These are phyloP conservation scores for Ceriops decandra DNA, from an alignment of 345 rosid species.

Conservation along the genomic window DNA sequence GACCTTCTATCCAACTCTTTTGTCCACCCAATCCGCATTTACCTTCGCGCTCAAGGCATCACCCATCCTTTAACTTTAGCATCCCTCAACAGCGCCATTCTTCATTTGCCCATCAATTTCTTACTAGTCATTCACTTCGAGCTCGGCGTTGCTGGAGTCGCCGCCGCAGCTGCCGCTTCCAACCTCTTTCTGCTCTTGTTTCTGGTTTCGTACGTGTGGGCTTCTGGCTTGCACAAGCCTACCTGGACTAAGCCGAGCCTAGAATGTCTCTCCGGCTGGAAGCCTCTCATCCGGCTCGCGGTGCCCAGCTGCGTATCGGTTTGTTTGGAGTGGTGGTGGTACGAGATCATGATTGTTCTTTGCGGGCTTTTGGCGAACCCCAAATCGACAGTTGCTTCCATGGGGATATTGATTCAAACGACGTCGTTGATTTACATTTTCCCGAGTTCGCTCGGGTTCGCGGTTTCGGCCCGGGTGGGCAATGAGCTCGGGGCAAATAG, in stretches of 20 bases:
- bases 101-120: slow-evolving; percentile 64
- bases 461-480: slow-evolving; percentile 88
- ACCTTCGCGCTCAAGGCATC: slow-evolving; percentile 96
- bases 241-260: slow-evolving; percentile 71
- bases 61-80: slow-evolving; percentile 79
- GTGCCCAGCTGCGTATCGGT: slow-evolving; percentile 96
- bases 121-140: slow-evolving; percentile 51
- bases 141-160: slow-evolving; percentile 74
- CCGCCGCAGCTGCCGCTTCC: slow-evolving; percentile 65
- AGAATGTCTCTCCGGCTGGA: slow-evolving; percentile 78
- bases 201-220: slow-evolving; percentile 55
- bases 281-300: slow-evolving; percentile 64
- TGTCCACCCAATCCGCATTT: slow-evolving; percentile 91
- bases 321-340: slow-evolving; percentile 63
- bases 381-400: slow-evolving; percentile 72
- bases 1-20: slow-evolving; percentile 81
- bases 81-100: slow-evolving; percentile 58
- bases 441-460: slow-evolving; percentile 80
- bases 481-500: slow-evolving; percentile 81
- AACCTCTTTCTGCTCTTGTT: slow-evolving; percentile 52
- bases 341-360: slow-evolving; percentile 70
- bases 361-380: slow-evolving; percentile 73
- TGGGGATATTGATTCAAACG: slow-evolving; percentile 90
- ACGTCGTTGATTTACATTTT: slow-evolving; percentile 82
- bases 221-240: slow-evolving; percentile 54